phyloP scores from a whole-genome alignment of 2,329 filamentous ascomycete species.

The Xylaria sp. region DNA sequence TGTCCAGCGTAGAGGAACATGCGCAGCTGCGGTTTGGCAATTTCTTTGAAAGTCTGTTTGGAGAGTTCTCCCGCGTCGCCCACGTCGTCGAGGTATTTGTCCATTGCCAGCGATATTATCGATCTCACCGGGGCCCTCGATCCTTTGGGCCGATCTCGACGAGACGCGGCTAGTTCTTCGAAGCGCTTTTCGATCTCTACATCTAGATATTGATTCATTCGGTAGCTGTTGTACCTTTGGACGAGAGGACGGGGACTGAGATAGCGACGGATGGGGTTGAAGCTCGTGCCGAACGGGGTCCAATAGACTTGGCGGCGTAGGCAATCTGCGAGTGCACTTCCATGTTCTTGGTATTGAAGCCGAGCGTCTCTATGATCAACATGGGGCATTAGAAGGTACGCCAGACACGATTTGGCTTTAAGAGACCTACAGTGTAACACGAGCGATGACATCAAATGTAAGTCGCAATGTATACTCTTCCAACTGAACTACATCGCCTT shows the following conservation, averaged over 20 bases:
- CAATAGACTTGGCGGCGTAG: slow-evolving; percentile 39
- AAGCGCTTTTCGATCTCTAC: slow-evolving; percentile 42
- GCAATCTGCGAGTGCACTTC: slow-evolving; percentile 38
- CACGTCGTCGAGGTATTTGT: slow-evolving; percentile 38
- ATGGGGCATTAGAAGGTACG: neutral
- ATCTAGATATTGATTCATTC: slow-evolving; percentile 40
- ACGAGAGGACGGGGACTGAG: slow-evolving; percentile 39
- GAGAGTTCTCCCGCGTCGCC: slow-evolving; percentile 18
- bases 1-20: slow-evolving; percentile 66
- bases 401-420: neutral
- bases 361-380: slow-evolving; percentile 38
- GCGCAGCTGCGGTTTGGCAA: slow-evolving; percentile 39
- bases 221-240: slow-evolving; percentile 39
- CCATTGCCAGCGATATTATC: slow-evolving; percentile 40
- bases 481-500: slow-evolving; percentile 38
- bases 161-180: slow-evolving; percentile 31
- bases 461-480: slow-evolving; percentile 44
- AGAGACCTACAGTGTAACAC: slow-evolving; percentile 39
- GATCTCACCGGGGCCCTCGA: slow-evolving; percentile 31
- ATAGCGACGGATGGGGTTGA: slow-evolving; percentile 41
- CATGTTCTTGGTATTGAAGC: slow-evolving; percentile 42
- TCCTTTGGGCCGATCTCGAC: slow-evolving; percentile 2
- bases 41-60: slow-evolving; percentile 33
- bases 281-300: slow-evolving; percentile 39
- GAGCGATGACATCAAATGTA: slow-evolving; percentile 43